Conservation (phyloP, 169 alveolate genomes). For the Amoebophrya sp. region DNA sequence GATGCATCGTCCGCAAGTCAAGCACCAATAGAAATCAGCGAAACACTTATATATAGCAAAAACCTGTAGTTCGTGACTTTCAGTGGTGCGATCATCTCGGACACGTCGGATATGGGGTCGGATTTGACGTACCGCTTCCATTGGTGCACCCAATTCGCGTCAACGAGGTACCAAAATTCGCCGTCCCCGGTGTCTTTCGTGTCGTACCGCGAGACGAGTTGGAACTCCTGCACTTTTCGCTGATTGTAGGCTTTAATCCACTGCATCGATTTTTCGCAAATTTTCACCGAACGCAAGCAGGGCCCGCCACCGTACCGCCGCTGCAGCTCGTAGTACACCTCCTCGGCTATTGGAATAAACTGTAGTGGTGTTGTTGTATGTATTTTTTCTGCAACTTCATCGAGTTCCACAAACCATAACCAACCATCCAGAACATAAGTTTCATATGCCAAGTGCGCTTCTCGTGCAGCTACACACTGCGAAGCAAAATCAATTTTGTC, state of each 20-base stretch:
- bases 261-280: slow-evolving; percentile 28
- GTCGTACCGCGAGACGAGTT: slow-evolving; percentile 26
- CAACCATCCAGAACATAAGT: too few relatives aligned
- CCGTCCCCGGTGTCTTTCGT: slow-evolving; percentile 34
- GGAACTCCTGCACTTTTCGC: slow-evolving; percentile 29
- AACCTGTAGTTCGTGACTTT: neutral
- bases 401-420: too few relatives aligned
- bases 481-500: too few relatives aligned
- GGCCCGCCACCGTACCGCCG: slow-evolving; percentile 33
- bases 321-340: neutral
- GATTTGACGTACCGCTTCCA: slow-evolving; percentile 43
- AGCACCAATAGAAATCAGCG: too few relatives aligned
- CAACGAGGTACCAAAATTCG: slow-evolving; percentile 44
- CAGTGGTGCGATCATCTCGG: neutral
- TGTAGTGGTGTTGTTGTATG: slow-evolving; percentile 21
- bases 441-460: too few relatives aligned
- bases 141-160: slow-evolving; percentile 37
- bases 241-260: neutral
- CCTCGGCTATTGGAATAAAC: slow-evolving; percentile 28
- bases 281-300: neutral
- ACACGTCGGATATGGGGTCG: neutral
- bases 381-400: too few relatives aligned
- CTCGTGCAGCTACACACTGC: too few relatives aligned
- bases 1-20: too few relatives aligned
- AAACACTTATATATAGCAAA: too few relatives aligned